Evolutionary conservation across 2,329 filamentous ascomycete species (phyloP), one percentile per base, ranked within the genome.

Genomic region (Colletotrichum horii): DNA sequence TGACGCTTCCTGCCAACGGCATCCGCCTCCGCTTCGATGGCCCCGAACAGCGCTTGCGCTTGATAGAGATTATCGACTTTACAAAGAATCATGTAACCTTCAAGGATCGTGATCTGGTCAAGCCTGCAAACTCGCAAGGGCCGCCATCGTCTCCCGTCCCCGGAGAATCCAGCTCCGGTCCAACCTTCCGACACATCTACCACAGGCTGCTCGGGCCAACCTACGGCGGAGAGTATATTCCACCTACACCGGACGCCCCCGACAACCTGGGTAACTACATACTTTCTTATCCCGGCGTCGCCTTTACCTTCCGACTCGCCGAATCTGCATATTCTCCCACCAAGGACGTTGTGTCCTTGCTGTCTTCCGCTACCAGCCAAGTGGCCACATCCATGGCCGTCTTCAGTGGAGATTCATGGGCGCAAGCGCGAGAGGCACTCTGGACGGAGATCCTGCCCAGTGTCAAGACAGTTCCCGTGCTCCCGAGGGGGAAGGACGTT

Each of bases 11-110:
- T 1, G 90, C 92, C 5, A 99, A 98, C 85, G 97, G 97, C 32
- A 84, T 99, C 34, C 94, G 96, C 15, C 87, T 99, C 69, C 95
- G 95, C 56, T 99, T 99, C 82, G 97, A 99, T 82, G 97, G 96
- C 0, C 93, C 95, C 6, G 96, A 98, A 80, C 97, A 99, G 84
- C 92, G 96, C 43, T 87, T 99, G 56, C 94, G 97, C 4, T 87
- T 99, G 76, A 95, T 99, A 79, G 97, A 99, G 84, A 92, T 98
- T 9, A 85, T 95, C 70, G 96, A 98, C 85, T 98, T 99, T 82
- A 93, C 94, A 62, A 97, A 95, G 83, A 95, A 93, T 77, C 91
- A 93, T 77, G 91, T 98, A 77, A 92, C 93, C 22, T 98, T 98
- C 86, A 97, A 92, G 78, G 90, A 92, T 36, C 92, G 93, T 69